These are phyloP conservation scores for Wickerhamomyces subpelliculosus DNA, from an alignment of 805 yeast species.

Conservation along the genomic window DNA sequence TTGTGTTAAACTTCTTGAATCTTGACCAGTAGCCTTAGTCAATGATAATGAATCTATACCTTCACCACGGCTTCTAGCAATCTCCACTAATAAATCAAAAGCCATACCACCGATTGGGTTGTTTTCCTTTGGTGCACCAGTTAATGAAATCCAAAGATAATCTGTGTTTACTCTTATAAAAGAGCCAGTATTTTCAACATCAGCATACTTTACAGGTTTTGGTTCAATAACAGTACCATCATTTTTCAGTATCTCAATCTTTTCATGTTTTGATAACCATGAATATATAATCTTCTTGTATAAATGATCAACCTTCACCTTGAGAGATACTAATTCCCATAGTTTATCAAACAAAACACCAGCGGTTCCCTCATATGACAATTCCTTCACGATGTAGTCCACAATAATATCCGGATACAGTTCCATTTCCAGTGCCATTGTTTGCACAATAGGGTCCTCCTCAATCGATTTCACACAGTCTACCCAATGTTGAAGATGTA, in stretches of 20 bases:
- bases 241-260: constrained; percentile 8
- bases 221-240: not conserved
- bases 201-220: constrained; percentile 3
- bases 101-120: constrained; percentile 49
- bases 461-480: too few species aligned
- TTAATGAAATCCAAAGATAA: constrained; percentile 48
- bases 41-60: constrained; percentile 60
- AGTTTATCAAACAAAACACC: constrained; percentile 26
- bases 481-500: too few species aligned
- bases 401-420: constrained; percentile 29
- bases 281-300: constrained; percentile 28
- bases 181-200: constrained; percentile 7
- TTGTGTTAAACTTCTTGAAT: constrained; percentile 60
- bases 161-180: constrained; percentile 40
- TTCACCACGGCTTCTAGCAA: constrained; percentile 45
- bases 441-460: not conserved
- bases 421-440: not conserved
- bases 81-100: constrained; percentile 47
- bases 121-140: constrained; percentile 48
- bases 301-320: constrained; percentile 22
- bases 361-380: constrained; percentile 27
- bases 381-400: constrained; percentile 24
- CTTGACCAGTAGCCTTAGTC: constrained; percentile 55
- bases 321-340: constrained; percentile 24
- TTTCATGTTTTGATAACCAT: constrained; percentile 26